A percentile compares a stretch with the other conserved stretches of the same genome.
phyloP scores from a whole-genome alignment of 2,329 filamentous ascomycete genomes.

The Phaeosphaeriaceae sp. region DNA sequence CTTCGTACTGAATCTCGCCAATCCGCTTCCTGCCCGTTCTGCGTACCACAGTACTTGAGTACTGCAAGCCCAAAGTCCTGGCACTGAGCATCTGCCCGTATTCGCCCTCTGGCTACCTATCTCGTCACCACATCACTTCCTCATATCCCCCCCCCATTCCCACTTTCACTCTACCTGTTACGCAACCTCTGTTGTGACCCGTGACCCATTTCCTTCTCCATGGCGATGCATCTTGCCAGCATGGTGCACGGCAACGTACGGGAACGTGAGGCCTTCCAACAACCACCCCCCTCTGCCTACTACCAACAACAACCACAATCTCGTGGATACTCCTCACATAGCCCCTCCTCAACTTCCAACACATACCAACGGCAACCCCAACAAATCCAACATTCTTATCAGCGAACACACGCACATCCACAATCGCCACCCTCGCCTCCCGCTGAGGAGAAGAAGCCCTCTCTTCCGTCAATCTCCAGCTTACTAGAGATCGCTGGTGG shows the following conservation, averaged over 20 bases:
- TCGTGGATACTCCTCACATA: slow-evolving; percentile 33
- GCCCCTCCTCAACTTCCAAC: slow-evolving; percentile 22
- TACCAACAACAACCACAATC: slow-evolving; percentile 47
- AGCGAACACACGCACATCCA: slow-evolving; percentile 56
- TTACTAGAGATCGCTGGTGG: slow-evolving; percentile 83
- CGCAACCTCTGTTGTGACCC: slow-evolving; percentile 44
- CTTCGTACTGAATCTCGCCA: slow-evolving; percentile 46
- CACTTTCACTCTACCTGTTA: slow-evolving; percentile 26
- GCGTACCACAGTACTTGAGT: slow-evolving; percentile 43
- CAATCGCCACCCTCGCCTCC: slow-evolving; percentile 76
- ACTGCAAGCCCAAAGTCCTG: slow-evolving; percentile 46
- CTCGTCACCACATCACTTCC: slow-evolving; percentile 29
- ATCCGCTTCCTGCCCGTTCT: slow-evolving; percentile 19
- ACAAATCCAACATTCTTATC: slow-evolving; percentile 35
- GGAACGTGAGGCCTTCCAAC: slow-evolving; percentile 48
- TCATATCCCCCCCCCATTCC: slow-evolving; percentile 3
- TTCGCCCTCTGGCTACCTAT: slow-evolving; percentile 26
- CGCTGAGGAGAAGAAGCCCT: slow-evolving; percentile 80
- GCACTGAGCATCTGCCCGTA: slow-evolving; percentile 39
- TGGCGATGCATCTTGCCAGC: slow-evolving; percentile 53
- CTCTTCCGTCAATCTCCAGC: slow-evolving; percentile 91
- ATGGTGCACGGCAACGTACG: slow-evolving; percentile 53
- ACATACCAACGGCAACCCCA: slow-evolving; percentile 20
- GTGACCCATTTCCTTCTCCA: slow-evolving; percentile 34
- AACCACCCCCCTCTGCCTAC: slow-evolving; percentile 36